These are phyloP conservation scores for Favolaschia claudopus DNA, from an alignment of 768 basidiomycete genomes.

Conservation along the genomic window DNA sequence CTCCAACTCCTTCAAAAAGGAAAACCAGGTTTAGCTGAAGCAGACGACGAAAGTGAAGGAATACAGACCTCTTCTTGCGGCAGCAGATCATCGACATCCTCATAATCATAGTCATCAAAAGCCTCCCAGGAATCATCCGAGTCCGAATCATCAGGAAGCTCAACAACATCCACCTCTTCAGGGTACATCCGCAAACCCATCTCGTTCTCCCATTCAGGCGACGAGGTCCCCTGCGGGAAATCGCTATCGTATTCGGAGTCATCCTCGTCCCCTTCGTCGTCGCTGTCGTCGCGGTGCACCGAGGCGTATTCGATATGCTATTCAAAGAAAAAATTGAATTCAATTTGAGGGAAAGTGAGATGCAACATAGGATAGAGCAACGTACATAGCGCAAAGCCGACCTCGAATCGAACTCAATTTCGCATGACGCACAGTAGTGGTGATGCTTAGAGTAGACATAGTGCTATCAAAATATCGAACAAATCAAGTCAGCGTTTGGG, in stretches of 20 bases:
- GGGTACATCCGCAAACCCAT: slow-evolving; percentile 33
- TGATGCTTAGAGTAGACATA: slow-evolving; percentile 30
- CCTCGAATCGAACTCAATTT: slow-evolving; percentile 27
- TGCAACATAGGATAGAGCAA: neutral
- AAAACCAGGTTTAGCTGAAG: neutral
- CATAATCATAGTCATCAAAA: slow-evolving; percentile 29
- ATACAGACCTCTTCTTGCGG: neutral
- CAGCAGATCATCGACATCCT: slow-evolving; percentile 16
- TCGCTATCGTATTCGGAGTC: no score
- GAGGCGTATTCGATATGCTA: slow-evolving; percentile 30
- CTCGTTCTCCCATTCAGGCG: slow-evolving; percentile 28
- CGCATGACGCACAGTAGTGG: slow-evolving; percentile 31
- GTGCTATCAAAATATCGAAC: slow-evolving; percentile 15
- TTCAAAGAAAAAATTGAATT: neutral
- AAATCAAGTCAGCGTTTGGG: neutral
- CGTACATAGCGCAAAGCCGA: slow-evolving; percentile 28
- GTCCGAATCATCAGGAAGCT: slow-evolving; percentile 35
- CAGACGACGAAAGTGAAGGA: neutral
- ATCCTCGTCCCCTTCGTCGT: slow-evolving; percentile 22
- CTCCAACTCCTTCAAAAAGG: neutral
- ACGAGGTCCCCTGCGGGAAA: neutral
- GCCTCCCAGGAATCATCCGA: slow-evolving; percentile 34
- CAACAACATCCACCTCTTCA: slow-evolving; percentile 33
- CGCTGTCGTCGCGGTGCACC: slow-evolving; percentile 31
- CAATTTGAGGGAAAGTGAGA: neutral